Base-by-base conservation (phyloP, 148 eudicot genomes). In the Persicaria maculosa region DNA sequence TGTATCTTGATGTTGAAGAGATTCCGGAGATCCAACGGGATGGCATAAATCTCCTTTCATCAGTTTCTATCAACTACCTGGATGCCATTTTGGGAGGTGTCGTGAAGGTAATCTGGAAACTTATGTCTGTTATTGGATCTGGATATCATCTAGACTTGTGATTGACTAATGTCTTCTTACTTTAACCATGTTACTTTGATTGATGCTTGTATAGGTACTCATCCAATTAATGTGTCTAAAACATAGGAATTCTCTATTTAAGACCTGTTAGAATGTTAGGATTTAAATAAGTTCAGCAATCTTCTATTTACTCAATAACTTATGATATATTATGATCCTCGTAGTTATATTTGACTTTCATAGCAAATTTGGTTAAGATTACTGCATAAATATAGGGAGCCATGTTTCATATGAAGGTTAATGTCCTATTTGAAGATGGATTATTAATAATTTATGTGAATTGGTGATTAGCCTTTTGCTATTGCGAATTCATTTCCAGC, bases 21-120 rank as follows among this genome's bases (percentile, higher is more conserved):
- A 92, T 92, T 55, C 89, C 92, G 15, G 96, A 89, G 83, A 95
- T 95, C 77, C 96, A 90, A 85, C 85, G 99, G 82, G 99, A 95
- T 79, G 99, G 99, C 78, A 85, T 95, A 81, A 90, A 95, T 87
- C 94, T 95, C 36, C 64, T 50, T 50, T 95, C 99, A 75, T 78
- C 91, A 69, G 71, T 95, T 77, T 83, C 97, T 59, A 72, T 95
- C 53, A 83, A 88, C 79, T 95, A 95, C 83, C 78, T 91, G 73
- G 97, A 95, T 83, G 99, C 99, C 80, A 95, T 95, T 81, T 81
- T 95, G 84, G 99, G 99, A 44, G 80, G 93, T 68, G 77, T 80
- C 83, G 86, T 84, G 67, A 81, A 92, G 97, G 99, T 95, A 80
- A 79, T 72, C 59, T 46, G 68, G 19, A 16, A 59, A 57, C 8